Percentiles rank a stretch among this genome's conserved stretches.
These are phyloP conservation scores for Amanita muscaria DNA, from an alignment of 768 basidiomycete species.

Conservation along the genomic window DNA sequence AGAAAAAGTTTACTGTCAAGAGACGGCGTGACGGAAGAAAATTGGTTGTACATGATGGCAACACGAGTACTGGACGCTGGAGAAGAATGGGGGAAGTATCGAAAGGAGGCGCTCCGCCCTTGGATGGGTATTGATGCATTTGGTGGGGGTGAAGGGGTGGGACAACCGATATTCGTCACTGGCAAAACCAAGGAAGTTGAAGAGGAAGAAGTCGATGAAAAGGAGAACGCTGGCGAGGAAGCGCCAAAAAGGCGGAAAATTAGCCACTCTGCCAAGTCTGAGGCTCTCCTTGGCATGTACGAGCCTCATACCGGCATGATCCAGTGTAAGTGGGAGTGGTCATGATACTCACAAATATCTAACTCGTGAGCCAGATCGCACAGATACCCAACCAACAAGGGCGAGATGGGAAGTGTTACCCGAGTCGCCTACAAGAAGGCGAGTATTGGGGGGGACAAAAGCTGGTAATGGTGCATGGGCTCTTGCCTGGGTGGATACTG, in stretches of 20 bases:
- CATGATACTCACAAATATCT: no score
- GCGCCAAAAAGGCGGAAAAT: conserved; percentile 25
- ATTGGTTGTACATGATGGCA: conserved; percentile 87
- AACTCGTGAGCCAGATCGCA: conserved; percentile 43
- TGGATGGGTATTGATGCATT: conserved; percentile 36
- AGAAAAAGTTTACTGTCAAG: conserved; percentile 69
- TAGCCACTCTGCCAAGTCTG: conserved; percentile 14
- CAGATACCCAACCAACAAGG: conserved; percentile 68
- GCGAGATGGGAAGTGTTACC: conserved; percentile 52
- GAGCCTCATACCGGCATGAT: conserved; percentile 75
- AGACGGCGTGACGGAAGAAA: conserved; percentile 80
- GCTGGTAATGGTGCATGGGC: conserved; percentile 77
- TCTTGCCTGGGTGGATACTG: conserved; percentile 66
- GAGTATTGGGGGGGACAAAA: conserved; percentile 62
- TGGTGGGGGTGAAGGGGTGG: conserved; percentile 21
- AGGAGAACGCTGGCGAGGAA: conserved; percentile 19
- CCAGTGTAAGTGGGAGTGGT: conserved; percentile 61
- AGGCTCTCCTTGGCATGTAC: conserved; percentile 59
- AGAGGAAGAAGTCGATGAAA: conserved; percentile 21
- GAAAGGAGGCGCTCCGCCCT: conserved; percentile 41
- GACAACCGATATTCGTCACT: conserved; percentile 11
- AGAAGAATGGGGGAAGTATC: conserved; percentile 51
- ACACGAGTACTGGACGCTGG: conserved; percentile 55
- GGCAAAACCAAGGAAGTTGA: conserved; percentile 22
- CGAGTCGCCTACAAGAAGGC: conserved; percentile 30